A percentile compares a stretch with the other conserved stretches of the same genome.
These are phyloP conservation scores for Umbelopsis sp. DNA, from an alignment of 192 early-diverging fungal species.

Conservation along the genomic window DNA sequence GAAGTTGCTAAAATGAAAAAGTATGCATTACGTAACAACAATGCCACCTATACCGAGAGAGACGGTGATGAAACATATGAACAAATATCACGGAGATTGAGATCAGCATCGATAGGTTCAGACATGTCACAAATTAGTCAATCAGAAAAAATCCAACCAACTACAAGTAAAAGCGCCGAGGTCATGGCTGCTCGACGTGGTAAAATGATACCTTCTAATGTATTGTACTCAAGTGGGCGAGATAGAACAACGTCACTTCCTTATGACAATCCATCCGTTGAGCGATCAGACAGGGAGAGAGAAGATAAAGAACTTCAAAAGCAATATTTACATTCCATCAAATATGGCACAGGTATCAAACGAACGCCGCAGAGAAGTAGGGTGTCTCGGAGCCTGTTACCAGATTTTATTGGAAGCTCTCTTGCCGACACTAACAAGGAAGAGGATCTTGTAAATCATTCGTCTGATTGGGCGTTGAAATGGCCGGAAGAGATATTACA, in stretches of 20 bases:
- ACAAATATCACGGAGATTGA: background rate
- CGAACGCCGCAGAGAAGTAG: background rate
- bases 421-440: background rate
- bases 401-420: constrained; percentile 9
- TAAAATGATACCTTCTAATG: background rate
- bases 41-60: background rate
- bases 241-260: constrained; percentile 2
- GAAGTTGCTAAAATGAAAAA: no score
- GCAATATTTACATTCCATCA: background rate
- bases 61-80: constrained; percentile 1
- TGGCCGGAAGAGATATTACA: constrained; percentile 1
- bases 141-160: background rate
- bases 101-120: constrained; percentile 11
- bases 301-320: background rate
- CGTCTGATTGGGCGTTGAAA: background rate
- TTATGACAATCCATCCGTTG: background rate
- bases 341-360: no score
- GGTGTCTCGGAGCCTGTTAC: background rate
- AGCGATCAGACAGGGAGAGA: background rate
- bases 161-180: constrained; percentile 3
- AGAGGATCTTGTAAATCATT: background rate
- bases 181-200: background rate
- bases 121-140: constrained; percentile 2
- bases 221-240: background rate
- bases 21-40: no score